Base-by-base conservation (phyloP, 78 protist species). In the Dictyostelium capitatum region DNA sequence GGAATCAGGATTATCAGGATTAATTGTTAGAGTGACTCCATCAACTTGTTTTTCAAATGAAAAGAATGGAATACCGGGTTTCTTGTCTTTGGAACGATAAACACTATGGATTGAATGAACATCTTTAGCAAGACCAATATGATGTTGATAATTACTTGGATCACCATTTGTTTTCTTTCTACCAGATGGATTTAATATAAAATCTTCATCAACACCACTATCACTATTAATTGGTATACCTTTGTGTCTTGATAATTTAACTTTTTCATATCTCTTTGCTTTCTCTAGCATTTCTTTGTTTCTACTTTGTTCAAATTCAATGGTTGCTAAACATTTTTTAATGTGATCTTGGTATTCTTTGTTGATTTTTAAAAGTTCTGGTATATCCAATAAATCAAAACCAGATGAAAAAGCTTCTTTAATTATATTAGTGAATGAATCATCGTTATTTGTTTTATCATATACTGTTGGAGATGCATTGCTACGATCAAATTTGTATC, bases 1-100 rank as follows among this genome's bases (percentile, higher is more conserved):
- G 48, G 89, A 48, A 53, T 90, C 95, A 1, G 72, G 67, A 70
- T 90, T 90, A 25, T 82, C 82, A 0, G 89, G 67, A 3, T 82
- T 89, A 14, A 47, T 65, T 23, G 81, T 48, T 46, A 48, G 81
- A 23, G 23, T 48, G 25, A 75, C 81, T 25, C 64, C 81, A 48
- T 75, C 81, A 9, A 75, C 85, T 20, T 53, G 46, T 5, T 20
- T 41, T 25, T 62, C 67, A 32, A 15, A 41, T 37, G n/a, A 19
- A 32, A 90, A 90, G 30, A 53, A 84, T 3, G 91, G 57, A 23
- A 43, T 59, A 54, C 80, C 91, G 7, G 83, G 64, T 14, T 75
- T 75, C 43, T 48, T 75, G 6, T 54, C 57, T 4, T 50, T 43
- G 3, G 3, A 0, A 51, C 1, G 10, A 51, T 51, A 51, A 51